These are phyloP conservation scores for Rubus parviflorus DNA, from an alignment of 306 rosid species.

Conservation along the genomic window DNA sequence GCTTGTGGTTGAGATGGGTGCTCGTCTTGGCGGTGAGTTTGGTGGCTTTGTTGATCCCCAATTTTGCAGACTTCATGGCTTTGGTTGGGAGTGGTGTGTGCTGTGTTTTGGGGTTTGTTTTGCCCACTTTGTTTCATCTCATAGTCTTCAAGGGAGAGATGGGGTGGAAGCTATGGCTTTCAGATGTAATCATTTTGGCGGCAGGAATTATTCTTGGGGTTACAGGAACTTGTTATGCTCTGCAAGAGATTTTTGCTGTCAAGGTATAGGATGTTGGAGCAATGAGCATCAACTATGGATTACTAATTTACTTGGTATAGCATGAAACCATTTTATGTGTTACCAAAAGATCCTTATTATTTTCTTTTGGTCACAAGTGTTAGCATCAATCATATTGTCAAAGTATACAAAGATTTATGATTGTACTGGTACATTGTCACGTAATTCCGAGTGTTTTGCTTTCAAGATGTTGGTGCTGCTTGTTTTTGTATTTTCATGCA, in stretches of 20 bases:
- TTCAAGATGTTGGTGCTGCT: background rate
- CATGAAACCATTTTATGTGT: background rate
- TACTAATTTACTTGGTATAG: background rate
- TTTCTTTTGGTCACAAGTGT: constrained; percentile 9
- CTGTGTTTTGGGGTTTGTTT: constrained; percentile 51
- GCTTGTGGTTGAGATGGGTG: constrained; percentile 53
- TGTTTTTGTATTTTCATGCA: background rate
- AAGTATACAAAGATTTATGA: background rate
- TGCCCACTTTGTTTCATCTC: constrained; percentile 54
- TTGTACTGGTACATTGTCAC: background rate
- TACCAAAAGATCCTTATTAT: background rate
- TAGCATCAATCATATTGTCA: background rate
- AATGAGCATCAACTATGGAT: background rate
- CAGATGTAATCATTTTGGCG: constrained; percentile 35
- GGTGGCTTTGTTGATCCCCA: constrained; percentile 51
- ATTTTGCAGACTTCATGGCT: constrained; percentile 59
- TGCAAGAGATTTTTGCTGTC: constrained; percentile 37
- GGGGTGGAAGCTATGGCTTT: constrained; percentile 35
- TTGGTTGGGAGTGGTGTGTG: constrained; percentile 56
- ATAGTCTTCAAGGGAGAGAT: constrained; percentile 47
- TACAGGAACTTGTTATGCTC: constrained; percentile 51
- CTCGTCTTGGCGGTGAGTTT: constrained; percentile 41
- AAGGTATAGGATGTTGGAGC: constrained; percentile 11
- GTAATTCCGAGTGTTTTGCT: background rate
- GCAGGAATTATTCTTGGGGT: constrained; percentile 50